Percentiles rank a stretch among this genome's conserved stretches.
Evolutionary conservation across 768 basidiomycete species (phyloP).

Genomic region (Xerocomellus dryophilus): DNA sequence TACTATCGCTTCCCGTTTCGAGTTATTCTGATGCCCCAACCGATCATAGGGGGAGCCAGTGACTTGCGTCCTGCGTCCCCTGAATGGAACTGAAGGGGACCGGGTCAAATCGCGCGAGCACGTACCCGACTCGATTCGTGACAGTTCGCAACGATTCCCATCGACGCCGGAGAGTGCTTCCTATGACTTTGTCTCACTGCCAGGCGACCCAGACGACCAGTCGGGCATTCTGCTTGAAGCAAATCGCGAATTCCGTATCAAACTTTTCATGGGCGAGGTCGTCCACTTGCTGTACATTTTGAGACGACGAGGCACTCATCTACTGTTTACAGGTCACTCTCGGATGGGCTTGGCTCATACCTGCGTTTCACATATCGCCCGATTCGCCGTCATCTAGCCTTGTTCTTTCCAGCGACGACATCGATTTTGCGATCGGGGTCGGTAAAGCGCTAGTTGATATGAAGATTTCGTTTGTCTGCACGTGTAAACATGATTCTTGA

Average conservation of each 20-base stretch:
- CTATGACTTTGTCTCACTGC: not conserved
- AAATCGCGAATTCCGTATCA: constrained; percentile 63
- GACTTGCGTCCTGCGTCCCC: constrained; percentile 45
- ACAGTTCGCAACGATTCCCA: not conserved
- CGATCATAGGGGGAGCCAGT: constrained; percentile 36
- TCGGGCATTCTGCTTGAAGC: constrained; percentile 60
- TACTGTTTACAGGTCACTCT: constrained; percentile 55
- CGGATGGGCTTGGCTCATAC: constrained; percentile 87
- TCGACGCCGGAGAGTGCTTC: constrained; percentile 3
- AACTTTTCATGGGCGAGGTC: constrained; percentile 72
- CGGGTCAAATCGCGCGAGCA: constrained; percentile 40
- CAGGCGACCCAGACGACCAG: constrained; percentile 17
- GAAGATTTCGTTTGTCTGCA: constrained; percentile 58
- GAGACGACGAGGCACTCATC: not conserved
- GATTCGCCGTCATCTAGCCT: constrained; percentile 38
- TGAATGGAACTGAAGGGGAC: constrained; percentile 28
- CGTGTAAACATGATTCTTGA: not conserved
- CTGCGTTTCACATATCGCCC: constrained; percentile 73
- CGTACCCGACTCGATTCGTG: not conserved
- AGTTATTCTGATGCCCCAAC: not conserved
- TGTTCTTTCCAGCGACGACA: constrained; percentile 53
- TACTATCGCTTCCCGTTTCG: not conserved
- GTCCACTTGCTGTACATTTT: constrained; percentile 6
- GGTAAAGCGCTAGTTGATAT: constrained; percentile 67
- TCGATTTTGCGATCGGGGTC: constrained; percentile 77